These are phyloP conservation scores for Metschnikowia cubensis DNA, from an alignment of 805 yeast genomes.

Conservation along the genomic window DNA sequence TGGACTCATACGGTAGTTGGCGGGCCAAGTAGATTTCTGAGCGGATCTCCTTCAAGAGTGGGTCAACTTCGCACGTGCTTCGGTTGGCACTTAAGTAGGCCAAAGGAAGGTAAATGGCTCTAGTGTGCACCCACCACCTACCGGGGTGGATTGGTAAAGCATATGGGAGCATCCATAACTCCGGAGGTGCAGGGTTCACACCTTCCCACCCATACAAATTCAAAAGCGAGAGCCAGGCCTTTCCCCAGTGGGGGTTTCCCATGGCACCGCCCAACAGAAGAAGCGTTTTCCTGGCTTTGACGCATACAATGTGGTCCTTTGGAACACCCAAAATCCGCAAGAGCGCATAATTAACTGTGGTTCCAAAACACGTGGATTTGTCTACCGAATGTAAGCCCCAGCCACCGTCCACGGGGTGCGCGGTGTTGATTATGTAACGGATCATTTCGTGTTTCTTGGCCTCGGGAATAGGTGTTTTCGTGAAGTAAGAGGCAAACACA, in stretches of 20 bases:
- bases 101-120: conserved; percentile 84
- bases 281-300: conserved; percentile 69
- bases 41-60: conserved; percentile 63
- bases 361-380: conserved; percentile 93
- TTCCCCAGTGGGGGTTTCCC: conserved; percentile 96
- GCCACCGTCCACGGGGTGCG: conserved; percentile 99
- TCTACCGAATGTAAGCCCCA: conserved; percentile 96
- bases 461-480: conserved; percentile 64
- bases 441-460: conserved; percentile 65
- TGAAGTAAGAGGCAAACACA: conserved; percentile 67
- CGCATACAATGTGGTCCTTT: conserved; percentile 70
- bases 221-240: conserved; percentile 79
- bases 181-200: conserved; percentile 97
- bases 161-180: conserved; percentile 85
- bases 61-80: conserved; percentile 55
- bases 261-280: conserved; percentile 82
- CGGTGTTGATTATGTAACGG: conserved; percentile 81
- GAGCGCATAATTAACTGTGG: conserved; percentile 79
- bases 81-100: conserved; percentile 69
- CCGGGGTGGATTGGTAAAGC: conserved; percentile 84
- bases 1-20: conserved; percentile 53
- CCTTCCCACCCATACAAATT: conserved; percentile 93
- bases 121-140: conserved; percentile 98
- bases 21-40: conserved; percentile 61
- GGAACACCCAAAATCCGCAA: conserved; percentile 76